Conservation (phyloP, 441 rosid genomes). For the Erodium texanum region DNA sequence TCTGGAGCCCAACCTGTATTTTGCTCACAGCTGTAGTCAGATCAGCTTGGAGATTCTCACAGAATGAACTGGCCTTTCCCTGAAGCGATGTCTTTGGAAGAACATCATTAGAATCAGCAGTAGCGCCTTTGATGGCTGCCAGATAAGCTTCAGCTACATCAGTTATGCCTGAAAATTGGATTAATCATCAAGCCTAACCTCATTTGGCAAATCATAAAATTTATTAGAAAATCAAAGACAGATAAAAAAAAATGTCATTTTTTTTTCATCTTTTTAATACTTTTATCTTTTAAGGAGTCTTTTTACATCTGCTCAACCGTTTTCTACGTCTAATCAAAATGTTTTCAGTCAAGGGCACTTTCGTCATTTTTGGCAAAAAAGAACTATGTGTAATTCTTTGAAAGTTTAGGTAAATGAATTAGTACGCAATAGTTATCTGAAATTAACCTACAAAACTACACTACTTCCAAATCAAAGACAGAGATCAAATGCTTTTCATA, state of each 20-base stretch:
- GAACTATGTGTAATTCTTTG: too few relatives aligned
- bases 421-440: too few relatives aligned
- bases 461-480: neutral
- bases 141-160: slow-evolving; percentile 78
- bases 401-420: too few relatives aligned
- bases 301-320: too few relatives aligned
- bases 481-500: slow-evolving; percentile 2
- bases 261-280: too few relatives aligned
- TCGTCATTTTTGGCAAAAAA: too few relatives aligned
- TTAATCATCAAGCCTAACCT: neutral
- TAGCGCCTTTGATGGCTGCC: slow-evolving; percentile 52
- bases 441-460: too few relatives aligned
- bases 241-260: too few relatives aligned
- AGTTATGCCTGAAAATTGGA: slow-evolving; percentile 53
- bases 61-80: slow-evolving; percentile 60
- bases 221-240: neutral
- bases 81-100: slow-evolving; percentile 42
- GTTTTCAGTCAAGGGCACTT: too few relatives aligned
- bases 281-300: too few relatives aligned
- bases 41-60: slow-evolving; percentile 53
- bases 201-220: neutral
- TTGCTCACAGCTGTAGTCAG: slow-evolving; percentile 50
- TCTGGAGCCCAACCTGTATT: slow-evolving; percentile 79
- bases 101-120: slow-evolving; percentile 44
- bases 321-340: too few relatives aligned